Percentiles rank a stretch among this genome's conserved stretches.
Evolutionary conservation across 257 asterid species (phyloP).

Genomic region (Echium plantagineum): DNA sequence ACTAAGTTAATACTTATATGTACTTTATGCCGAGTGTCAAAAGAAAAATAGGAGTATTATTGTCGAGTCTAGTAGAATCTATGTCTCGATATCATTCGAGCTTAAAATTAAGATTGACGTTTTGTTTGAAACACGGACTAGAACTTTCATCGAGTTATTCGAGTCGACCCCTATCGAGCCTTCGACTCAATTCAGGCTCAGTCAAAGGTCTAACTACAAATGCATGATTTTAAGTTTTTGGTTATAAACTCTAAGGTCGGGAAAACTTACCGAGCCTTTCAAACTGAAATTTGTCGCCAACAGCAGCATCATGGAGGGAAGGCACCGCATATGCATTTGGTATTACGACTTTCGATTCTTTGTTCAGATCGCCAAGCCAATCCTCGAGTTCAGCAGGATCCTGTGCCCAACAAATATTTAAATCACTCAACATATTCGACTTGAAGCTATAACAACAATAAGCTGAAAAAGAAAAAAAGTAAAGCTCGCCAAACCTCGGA

Average conservation of each 20-base stretch:
- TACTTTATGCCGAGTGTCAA: too few species aligned
- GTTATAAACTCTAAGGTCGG: background rate
- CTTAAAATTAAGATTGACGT: too few species aligned
- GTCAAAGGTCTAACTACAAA: background rate
- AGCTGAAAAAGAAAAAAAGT: slow-evolving; percentile 1
- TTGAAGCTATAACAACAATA: background rate
- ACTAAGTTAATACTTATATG: too few species aligned
- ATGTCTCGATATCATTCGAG: too few species aligned
- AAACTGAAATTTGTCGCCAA: slow-evolving; percentile 81
- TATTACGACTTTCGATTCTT: slow-evolving; percentile 53
- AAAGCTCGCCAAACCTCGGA: slow-evolving; percentile 58
- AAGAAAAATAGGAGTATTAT: too few species aligned
- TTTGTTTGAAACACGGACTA: too few species aligned
- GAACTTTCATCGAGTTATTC: too few species aligned
- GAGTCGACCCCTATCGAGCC: too few species aligned
- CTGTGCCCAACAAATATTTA: slow-evolving; percentile 27
- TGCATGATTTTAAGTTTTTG: background rate
- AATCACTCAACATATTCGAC: slow-evolving; percentile 3
- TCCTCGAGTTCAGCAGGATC: slow-evolving; percentile 82
- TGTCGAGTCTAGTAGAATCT: too few species aligned
- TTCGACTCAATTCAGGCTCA: too few species aligned
- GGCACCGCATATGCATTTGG: slow-evolving; percentile 66
- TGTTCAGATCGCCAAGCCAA: slow-evolving; percentile 79
- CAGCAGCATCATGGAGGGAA: slow-evolving; percentile 38
- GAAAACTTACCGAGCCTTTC: slow-evolving; percentile 76